These are phyloP conservation scores for Centaurea solstitialis DNA, from an alignment of 129 eudicot genomes.

Conservation along the genomic window DNA sequence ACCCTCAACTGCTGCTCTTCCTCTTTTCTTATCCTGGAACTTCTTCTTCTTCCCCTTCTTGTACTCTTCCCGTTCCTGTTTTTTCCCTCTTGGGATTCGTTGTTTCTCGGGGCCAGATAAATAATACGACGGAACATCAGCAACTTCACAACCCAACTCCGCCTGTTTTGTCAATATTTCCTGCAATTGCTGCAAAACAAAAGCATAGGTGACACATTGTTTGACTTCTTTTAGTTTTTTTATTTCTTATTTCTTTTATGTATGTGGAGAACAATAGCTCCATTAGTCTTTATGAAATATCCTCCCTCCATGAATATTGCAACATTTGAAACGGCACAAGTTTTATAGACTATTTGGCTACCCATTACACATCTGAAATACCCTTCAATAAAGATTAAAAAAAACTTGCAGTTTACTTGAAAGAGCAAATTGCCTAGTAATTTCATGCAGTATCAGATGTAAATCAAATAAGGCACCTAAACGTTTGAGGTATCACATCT, in stretches of 20 bases:
- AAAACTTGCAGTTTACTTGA: background rate
- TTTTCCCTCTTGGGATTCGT: slow-evolving; percentile 28
- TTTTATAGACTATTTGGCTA: background rate
- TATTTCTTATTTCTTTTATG: too few species aligned
- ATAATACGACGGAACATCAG: slow-evolving; percentile 75
- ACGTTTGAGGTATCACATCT: background rate
- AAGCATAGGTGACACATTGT: background rate
- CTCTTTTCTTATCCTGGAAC: slow-evolving; percentile 51
- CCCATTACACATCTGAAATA: background rate
- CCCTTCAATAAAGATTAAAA: background rate
- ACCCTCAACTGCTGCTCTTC: slow-evolving; percentile 28
- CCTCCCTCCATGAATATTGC: background rate
- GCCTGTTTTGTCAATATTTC: slow-evolving; percentile 83
- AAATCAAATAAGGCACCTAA: background rate
- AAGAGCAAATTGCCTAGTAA: background rate
- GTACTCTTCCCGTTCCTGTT: slow-evolving; percentile 26
- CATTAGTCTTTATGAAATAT: background rate
- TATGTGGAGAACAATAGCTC: background rate
- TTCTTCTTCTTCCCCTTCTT: slow-evolving; percentile 42
- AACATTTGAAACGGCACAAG: background rate
- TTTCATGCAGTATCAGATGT: background rate
- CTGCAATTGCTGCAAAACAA: slow-evolving; percentile 77
- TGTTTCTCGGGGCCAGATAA: slow-evolving; percentile 53
- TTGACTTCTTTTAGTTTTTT: background rate
- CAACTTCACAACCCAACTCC: slow-evolving; percentile 88